These are phyloP conservation scores for Aureoboletus auriporus DNA, from an alignment of 768 basidiomycete genomes.

Conservation along the genomic window DNA sequence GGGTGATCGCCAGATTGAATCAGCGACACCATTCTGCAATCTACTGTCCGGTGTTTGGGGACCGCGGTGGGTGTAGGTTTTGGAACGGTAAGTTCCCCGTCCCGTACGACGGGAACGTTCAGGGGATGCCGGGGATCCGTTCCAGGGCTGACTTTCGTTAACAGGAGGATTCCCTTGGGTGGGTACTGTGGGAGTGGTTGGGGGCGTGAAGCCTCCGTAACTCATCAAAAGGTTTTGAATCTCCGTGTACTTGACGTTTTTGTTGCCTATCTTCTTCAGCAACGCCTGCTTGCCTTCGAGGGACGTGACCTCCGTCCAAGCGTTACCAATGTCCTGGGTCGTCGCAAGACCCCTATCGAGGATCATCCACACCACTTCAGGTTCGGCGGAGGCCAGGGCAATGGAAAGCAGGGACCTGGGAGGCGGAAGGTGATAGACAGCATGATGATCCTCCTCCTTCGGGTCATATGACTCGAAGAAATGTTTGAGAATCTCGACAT, in stretches of 20 bases:
- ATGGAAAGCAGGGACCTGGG: slow-evolving; percentile 48
- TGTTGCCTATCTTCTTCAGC: slow-evolving; percentile 22
- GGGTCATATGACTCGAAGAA: slow-evolving; percentile 62
- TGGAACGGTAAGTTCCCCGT: slow-evolving; percentile 11
- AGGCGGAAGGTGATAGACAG: slow-evolving; percentile 43
- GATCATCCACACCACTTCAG: slow-evolving; percentile 61
- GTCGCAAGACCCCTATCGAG: slow-evolving; percentile 55
- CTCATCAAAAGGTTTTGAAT: slow-evolving; percentile 50
- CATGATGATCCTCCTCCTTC: slow-evolving; percentile 43
- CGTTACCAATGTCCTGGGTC: slow-evolving; percentile 44
- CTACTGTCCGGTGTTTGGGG: neutral
- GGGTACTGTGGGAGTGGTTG: slow-evolving; percentile 29
- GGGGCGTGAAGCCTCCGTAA: slow-evolving; percentile 49
- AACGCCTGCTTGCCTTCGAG: slow-evolving; percentile 25
- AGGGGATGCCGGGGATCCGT: slow-evolving; percentile 6
- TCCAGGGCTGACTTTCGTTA: slow-evolving; percentile 10
- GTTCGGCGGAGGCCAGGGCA: slow-evolving; percentile 57
- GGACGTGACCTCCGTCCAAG: slow-evolving; percentile 48
- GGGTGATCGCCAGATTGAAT: slow-evolving; percentile 7
- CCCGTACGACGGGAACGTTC: slow-evolving; percentile 6
- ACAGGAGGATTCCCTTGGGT: slow-evolving; percentile 9
- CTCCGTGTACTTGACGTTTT: slow-evolving; percentile 41
- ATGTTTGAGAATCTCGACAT: slow-evolving; percentile 50
- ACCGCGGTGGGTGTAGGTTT: neutral
- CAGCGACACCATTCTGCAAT: slow-evolving; percentile 8